These are phyloP conservation scores for Acer negundo DNA, from an alignment of 345 rosid species.

Conservation along the genomic window DNA sequence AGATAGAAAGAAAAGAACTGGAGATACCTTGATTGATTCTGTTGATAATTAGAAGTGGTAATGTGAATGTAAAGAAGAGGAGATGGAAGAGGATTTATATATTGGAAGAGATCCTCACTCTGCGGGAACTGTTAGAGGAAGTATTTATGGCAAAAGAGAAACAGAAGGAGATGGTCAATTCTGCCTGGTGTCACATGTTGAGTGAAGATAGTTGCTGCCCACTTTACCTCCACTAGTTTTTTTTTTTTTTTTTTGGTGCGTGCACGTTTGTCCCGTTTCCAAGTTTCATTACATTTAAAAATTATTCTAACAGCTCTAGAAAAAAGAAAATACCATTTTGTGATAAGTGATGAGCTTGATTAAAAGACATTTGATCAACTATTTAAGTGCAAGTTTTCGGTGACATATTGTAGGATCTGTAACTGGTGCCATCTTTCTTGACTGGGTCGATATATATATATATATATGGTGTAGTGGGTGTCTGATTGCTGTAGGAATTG, in stretches of 20 bases:
- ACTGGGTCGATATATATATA: no score
- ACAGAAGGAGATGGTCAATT: constrained; percentile 30
- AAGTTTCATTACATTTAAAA: no score
- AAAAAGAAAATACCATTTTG: no score
- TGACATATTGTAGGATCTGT: no score
- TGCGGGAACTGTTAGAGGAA: constrained; percentile 6
- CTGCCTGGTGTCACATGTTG: constrained; percentile 28
- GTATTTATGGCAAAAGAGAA: neutral
- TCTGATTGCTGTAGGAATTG: no score
- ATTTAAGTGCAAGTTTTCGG: no score
- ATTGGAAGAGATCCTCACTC: constrained; percentile 21
- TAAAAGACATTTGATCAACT: no score
- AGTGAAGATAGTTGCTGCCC: neutral
- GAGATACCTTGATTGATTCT: constrained; percentile 26
- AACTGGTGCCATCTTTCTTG: no score
- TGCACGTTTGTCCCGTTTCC: neutral
- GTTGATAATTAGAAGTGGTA: neutral
- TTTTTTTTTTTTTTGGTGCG: neutral
- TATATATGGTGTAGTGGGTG: no score
- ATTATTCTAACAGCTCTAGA: neutral
- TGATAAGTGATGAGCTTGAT: no score
- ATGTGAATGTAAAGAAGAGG: neutral
- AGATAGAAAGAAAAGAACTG: constrained; percentile 5
- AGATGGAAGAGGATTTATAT: neutral
- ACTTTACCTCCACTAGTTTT: neutral